Base-by-base conservation (phyloP, 345 rosid species). In the Salix suchowensis region DNA sequence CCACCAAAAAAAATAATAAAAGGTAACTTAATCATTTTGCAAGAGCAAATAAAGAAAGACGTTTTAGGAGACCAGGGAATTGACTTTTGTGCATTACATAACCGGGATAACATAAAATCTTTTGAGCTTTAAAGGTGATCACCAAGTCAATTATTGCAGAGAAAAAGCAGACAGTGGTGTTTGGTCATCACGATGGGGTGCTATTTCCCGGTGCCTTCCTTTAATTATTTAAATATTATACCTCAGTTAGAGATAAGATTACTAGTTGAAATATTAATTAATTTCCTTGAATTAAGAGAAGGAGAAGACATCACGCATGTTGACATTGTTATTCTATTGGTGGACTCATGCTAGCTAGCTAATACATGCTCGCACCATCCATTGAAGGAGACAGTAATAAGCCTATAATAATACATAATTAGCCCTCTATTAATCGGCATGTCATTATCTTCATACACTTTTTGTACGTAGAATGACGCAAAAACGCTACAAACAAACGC, bases 381-480 rank as follows among this genome's bases (percentile, higher is more conserved):
- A 66, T 42, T 61, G 84, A 85, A 50, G 71, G 71, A 30, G 77
- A 83, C 77, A 60, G 42, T 64, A 70, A 76, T 64, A 68, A 69
- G 72, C 42, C 61, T 74, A 58, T 30, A 60, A 69, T 74, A 73
- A 67, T 36, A 37, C n/a, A 37, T 50, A 65, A 18, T 42, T 39
- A 24, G 60, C 3, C 28, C 46, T 65, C n/a, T 16, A 39, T 58
- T 58, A 46, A 65, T 73, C n/a, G 32, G 23, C 23, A 65, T n/a
- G 78, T 78, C 78, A 68, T 74, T 79, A 28, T 81, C 83, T 66
- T 18, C 14, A 60, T 61, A 80, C 76, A 82, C 87, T 84, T 80
- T 80, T 37, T 81, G 73, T 5, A 34, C 37, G 37, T 72, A 74
- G 62, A 74, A 84, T 74, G 74, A 75, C 67, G 71, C 7, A 13